Evolutionary conservation across 139 green algal genomes (phyloP), one percentile per base, ranked within the genome.

Genomic region (Gonium pectorale): DNA sequence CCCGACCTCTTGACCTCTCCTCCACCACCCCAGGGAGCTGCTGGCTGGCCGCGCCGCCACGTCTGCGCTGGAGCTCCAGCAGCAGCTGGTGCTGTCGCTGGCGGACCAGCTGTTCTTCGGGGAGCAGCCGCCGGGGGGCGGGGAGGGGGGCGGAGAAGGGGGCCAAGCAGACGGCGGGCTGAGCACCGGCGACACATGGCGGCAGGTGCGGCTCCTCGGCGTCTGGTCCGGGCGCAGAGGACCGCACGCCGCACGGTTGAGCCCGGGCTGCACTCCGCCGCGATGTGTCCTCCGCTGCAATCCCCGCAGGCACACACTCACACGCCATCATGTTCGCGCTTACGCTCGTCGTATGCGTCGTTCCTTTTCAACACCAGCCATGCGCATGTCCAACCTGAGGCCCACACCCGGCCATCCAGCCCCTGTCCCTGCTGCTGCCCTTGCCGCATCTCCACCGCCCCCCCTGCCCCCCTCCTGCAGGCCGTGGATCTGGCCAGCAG

Each of bases 71-170:
- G 77, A 83, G 77, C 59, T 83, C 31, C 77, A 83, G 62, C 77
- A 83, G 75, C 89, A 92, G 87, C 80, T 91, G 22, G 78, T 93
- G 52, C 88, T 92, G 6, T 83, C 90, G 0, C 73, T 94, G 33
- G 84, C 88, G 3, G 92, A 95, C 73, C 86, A 92, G 66, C 52
- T 59, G 13, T 83, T 87, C 54, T 86, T 88, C 67, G 84, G 85
- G 21, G 31, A 69, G 29, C 33, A 15, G 2, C 46, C 56, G 7
- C 37, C 49, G 2, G 33, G 31, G 21, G 54, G 44, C 6, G 40
- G 52, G 24, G 79, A n/a, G 5, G 26, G 66, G 6, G 43, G 3
- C 19, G 67, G 67, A 74, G 40, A 31, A 29, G 56, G 56, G 56
- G 27, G 26, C 69, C n/a, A n/a, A 1, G 41, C 27, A 24, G 31